These are phyloP conservation scores for Aureobasidium pullulans DNA, from an alignment of 2,329 filamentous ascomycete species.

Conservation along the genomic window DNA sequence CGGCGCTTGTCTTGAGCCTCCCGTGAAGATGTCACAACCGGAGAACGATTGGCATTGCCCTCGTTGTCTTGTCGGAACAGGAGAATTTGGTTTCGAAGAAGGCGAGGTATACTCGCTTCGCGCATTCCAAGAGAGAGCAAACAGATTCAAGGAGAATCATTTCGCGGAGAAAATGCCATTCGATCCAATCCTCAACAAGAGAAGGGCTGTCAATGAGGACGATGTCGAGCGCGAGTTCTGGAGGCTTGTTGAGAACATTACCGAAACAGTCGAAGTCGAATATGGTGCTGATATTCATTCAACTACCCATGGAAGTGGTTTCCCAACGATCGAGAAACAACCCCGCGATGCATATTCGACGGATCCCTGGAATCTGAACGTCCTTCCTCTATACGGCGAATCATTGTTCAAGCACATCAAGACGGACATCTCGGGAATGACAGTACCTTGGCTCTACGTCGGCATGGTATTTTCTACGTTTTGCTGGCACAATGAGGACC, in stretches of 20 bases:
- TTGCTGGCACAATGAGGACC: constrained; percentile 98
- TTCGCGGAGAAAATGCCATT: constrained; percentile 87
- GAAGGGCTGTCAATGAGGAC: constrained; percentile 79
- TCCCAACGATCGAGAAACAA: constrained; percentile 87
- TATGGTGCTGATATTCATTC: constrained; percentile 98
- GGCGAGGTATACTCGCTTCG: constrained; percentile 90
- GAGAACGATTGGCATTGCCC: constrained; percentile 94
- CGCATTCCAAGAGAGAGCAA: constrained; percentile 93
- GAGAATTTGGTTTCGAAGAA: constrained; percentile 95
- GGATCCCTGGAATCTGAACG: constrained; percentile 93
- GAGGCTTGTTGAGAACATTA: constrained; percentile 85
- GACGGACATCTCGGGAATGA: constrained; percentile 97
- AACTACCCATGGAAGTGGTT: constrained; percentile 93
- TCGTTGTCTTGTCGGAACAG: constrained; percentile 87
- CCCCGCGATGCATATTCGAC: constrained; percentile 79
- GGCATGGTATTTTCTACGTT: constrained; percentile 99
- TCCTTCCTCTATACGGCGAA: constrained; percentile 81
- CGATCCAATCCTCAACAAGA: constrained; percentile 74
- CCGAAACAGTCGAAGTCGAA: constrained; percentile 94
- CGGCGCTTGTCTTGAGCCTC: constrained; percentile 80
- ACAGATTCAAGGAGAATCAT: constrained; percentile 89
- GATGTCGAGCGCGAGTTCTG: constrained; percentile 97
- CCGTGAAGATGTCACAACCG: constrained; percentile 65
- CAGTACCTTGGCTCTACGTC: constrained; percentile 96
- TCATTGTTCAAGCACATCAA: constrained; percentile 97